Evolutionary conservation across 176 grass and related monocot genomes (phyloP).

Genomic region (Zoysia japonica): DNA sequence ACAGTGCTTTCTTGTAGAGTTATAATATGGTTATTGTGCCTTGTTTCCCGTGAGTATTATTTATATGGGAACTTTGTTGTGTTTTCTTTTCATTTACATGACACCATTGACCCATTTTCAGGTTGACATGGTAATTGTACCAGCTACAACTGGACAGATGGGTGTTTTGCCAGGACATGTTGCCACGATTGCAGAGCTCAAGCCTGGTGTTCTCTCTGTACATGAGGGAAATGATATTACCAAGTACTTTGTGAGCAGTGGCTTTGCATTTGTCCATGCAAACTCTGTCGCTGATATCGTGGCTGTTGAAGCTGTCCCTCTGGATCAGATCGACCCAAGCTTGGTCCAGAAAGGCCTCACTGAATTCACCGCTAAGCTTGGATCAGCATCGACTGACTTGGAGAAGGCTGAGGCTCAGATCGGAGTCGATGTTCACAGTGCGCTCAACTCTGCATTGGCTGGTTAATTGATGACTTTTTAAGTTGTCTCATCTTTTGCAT

Average conservation of each 20-base stretch:
- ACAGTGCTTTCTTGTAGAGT: not conserved
- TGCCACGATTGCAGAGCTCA: slow-evolving; percentile 87
- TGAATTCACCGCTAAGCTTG: slow-evolving; percentile 91
- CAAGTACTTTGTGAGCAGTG: slow-evolving; percentile 98
- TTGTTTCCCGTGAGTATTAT: not conserved
- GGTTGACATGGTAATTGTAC: slow-evolving; percentile 98
- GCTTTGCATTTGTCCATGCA: slow-evolving; percentile 94
- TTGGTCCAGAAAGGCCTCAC: slow-evolving; percentile 83
- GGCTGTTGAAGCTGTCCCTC: slow-evolving; percentile 83
- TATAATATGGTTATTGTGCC: slow-evolving; percentile 10
- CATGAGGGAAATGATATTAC: slow-evolving; percentile 82
- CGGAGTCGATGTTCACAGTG: slow-evolving; percentile 95
- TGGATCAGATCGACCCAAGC: slow-evolving; percentile 71
- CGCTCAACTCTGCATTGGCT: slow-evolving; percentile 84
- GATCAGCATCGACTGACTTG: slow-evolving; percentile 71
- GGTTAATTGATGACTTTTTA: slow-evolving; percentile 42
- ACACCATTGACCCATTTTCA: slow-evolving; percentile 28
- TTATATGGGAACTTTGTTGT: not conserved
- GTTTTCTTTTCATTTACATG: not conserved
- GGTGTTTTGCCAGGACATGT: slow-evolving; percentile 97
- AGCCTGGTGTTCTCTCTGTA: slow-evolving; percentile 90
- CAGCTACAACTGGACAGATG: slow-evolving; percentile 94
- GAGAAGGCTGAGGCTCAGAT: slow-evolving; percentile 99
- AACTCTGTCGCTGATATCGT: slow-evolving; percentile 96
- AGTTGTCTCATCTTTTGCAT: slow-evolving; percentile 50